Evolutionary conservation across 2,329 filamentous ascomycete species (phyloP), one percentile per base, ranked within the genome.

Genomic region (Emergomyces orientalis): DNA sequence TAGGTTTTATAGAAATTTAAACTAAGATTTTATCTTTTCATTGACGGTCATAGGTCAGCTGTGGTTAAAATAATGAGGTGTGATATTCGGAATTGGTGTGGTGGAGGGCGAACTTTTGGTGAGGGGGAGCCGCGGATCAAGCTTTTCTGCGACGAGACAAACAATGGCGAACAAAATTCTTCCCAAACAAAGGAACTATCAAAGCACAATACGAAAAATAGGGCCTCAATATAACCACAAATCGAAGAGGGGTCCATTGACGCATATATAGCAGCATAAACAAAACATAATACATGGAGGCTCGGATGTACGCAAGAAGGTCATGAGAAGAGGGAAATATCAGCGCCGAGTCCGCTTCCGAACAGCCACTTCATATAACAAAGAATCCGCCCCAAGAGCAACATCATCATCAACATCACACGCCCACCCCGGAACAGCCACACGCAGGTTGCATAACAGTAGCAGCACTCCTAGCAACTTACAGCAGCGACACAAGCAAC

Each of bases 301-400:
- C 73, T 45, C 37, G 13, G 45, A 41, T 30, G 22, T 5, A 30
- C 39, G 1, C 25, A 19, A 30, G 37, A 43, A 22, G 34, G 37
- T 30, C 22, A 58, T 58, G 55, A 58, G 43, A 11, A 43, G 55
- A 61, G 71, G 71, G 64, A 75, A 71, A 69, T 65, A 71, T 63
- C 74, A 74, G 65, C 75, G 75, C 64, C 71, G 69, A 70, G 74
- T 77, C 67, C 74, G 74, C 64, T 77, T 77, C 65, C 69, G 71
- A 61, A 68, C 71, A 59, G 68, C 67, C 65, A 71, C 62, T 62
- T 67, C 67, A 64, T 9, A n/a, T 13, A 55, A 37, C 52, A 62
- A 63, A 34, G 39, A 39, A 32, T 32, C 67, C 64, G 60, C 67
- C 57, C 63, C 64, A 64, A 41, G 62, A 60, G 34, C 59, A 65